These are phyloP conservation scores for Schizophyllum commune DNA, from an alignment of 1,284 basidiomycete genomes.

Conservation along the genomic window DNA sequence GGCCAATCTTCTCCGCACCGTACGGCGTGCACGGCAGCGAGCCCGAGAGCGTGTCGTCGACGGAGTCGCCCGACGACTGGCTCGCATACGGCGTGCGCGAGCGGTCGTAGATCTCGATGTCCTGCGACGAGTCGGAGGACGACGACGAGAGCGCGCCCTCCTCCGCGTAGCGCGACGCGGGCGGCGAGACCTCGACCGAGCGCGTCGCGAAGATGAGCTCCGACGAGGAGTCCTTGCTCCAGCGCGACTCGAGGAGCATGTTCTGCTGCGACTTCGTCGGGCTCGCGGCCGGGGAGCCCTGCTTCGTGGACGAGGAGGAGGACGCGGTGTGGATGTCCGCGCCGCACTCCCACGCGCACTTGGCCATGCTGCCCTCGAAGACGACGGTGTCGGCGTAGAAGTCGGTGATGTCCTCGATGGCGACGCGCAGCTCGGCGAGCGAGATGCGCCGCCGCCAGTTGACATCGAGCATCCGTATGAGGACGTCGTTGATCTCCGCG, in stretches of 20 bases:
- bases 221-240: conserved; percentile 56
- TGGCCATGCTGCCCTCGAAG: conserved; percentile 78
- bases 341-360: conserved; percentile 72
- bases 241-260: conserved; percentile 27
- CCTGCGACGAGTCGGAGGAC: conserved; percentile 14
- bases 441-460: conserved; percentile 66
- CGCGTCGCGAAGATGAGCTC: conserved; percentile 14
- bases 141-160: conserved; percentile 18
- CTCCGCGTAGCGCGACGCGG: conserved; percentile 15
- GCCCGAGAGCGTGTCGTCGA: conserved; percentile 3
- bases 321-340: conserved; percentile 58
- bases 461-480: conserved; percentile 64
- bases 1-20: conserved; percentile 21
- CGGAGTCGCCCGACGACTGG: conserved; percentile 31
- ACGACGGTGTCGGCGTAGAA: conserved; percentile 71
- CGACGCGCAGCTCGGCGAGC: conserved; percentile 62
- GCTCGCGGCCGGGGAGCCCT: conserved; percentile 19
- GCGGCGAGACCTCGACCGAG: not conserved
- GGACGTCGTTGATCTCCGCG: conserved; percentile 56
- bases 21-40: not conserved
- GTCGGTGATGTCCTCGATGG: conserved; percentile 57
- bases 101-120: conserved; percentile 17
- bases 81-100: conserved; percentile 31
- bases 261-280: conserved; percentile 19
- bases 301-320: conserved; percentile 24